Evolutionary conservation across 2,329 filamentous ascomycete species (phyloP), one percentile per base, ranked within the genome.

Genomic region (Colletotrichum sp.): DNA sequence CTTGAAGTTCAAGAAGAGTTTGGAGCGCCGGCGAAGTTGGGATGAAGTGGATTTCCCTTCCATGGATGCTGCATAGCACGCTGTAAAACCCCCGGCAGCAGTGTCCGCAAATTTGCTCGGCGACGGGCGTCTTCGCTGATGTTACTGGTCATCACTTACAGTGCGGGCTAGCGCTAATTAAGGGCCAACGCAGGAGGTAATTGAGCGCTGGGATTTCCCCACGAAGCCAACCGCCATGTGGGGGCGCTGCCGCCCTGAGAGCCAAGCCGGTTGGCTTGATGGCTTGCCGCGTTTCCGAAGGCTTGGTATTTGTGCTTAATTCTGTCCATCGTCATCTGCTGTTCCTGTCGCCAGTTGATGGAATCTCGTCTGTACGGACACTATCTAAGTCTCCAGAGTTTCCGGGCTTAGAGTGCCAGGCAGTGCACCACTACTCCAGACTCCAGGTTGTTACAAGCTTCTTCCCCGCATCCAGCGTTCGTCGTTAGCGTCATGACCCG

Each of bases 151-250:
- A 65, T 64, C 55, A 72, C 67, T 72, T 48, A 58, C 56, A 68
- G 56, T 75, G 43, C 39, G 27, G 69, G 69, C 56, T 72, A 69
- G 62, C 64, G 64, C 70, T 75, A 73, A 75, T 75, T 69, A 73
- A 75, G 56, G 58, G 70, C 58, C 48, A 55, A 55, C 6, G 32
- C 36, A 43, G 27, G 71, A 43, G 43, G 48, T 48, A 52, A 34
- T 28, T 39, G 36, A 32, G 6, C 34, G 27, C 68, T 61, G 55
- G 60, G 67, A 36, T 66, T 48, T 52, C 39, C 71, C 66, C 71
- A 68, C 64, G 70, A 16, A 58, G 25, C 27, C 27, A n/a, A 12
- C 56, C 28, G 56, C 28, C 27, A 8, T 66, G 67, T 74, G 71
- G 71, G 71, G 71, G 28, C 22, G 13, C 25, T 34, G 30, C 39